Conservation (phyloP, 306 rosid genomes). For the Pterocarpus santalinus region DNA sequence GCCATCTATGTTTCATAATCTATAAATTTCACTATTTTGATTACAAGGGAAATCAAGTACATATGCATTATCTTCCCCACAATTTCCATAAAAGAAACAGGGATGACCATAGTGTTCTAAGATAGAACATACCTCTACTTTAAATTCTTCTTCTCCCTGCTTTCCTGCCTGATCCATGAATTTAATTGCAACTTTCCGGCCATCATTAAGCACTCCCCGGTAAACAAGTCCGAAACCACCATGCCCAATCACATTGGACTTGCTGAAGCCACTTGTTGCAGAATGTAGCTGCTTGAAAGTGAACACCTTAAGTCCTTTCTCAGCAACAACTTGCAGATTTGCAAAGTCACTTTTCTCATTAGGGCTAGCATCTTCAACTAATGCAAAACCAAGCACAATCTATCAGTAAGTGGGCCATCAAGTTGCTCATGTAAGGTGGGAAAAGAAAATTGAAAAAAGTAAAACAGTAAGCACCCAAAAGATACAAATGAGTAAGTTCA, state of each 20-base stretch:
- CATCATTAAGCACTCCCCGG: conserved; percentile 83
- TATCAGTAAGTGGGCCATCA: conserved; percentile 47
- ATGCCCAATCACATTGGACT: conserved; percentile 89
- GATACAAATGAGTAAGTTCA: not conserved
- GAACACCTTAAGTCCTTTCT: conserved; percentile 81
- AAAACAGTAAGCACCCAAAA: conserved; percentile 15
- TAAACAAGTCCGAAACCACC: conserved; percentile 91
- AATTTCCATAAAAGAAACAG: conserved; percentile 19
- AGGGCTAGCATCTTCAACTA: conserved; percentile 60
- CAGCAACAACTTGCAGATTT: conserved; percentile 67
- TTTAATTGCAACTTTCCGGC: conserved; percentile 89
- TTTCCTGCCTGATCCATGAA: conserved; percentile 91
- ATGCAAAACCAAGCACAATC: conserved; percentile 39
- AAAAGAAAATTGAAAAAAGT: conserved; percentile 1
- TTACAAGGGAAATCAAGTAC: conserved; percentile 13
- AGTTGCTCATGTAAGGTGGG: conserved; percentile 31
- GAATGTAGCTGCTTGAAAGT: conserved; percentile 94
- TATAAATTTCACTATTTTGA: conserved; percentile 19
- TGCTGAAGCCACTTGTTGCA: conserved; percentile 89
- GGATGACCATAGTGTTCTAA: conserved; percentile 32
- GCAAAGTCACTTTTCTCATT: conserved; percentile 60
- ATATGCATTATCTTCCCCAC: not conserved
- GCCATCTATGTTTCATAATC: conserved; percentile 15
- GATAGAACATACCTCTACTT: conserved; percentile 75
- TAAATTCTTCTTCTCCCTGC: conserved; percentile 95